Base-by-base conservation (phyloP, 164 flowering plant genomes). In the Malania oleifera region DNA sequence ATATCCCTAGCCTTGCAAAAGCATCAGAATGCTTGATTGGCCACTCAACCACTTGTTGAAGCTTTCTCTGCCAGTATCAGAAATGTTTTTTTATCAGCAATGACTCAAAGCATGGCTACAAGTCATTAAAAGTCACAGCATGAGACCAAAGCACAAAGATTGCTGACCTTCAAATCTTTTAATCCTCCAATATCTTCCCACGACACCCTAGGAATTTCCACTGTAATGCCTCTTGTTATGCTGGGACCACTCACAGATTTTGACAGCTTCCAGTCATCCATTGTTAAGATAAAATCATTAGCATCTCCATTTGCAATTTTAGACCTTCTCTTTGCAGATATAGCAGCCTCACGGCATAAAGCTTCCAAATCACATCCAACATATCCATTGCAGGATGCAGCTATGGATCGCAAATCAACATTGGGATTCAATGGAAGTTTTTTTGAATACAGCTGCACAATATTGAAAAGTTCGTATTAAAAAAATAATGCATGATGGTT, bases 361-460 rank as follows among this genome's bases (percentile, higher is more conserved):
- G 96, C 87, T 74, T 95, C 95, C 64, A 95, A 72, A 81, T 95
- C 99, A 69, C 96, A 96, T 55, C 99, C 99, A 52, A 88, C 96
- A 75, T 75, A 95, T 54, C 99, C 97, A 75, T 87, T 86, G 71
- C 95, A 95, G 62, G 85, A 76, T 68, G 88, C 77, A 70, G 97
- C 97, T 70, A 91, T 67, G 45, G 81, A 82, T 74, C 59, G 70
- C 48, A 95, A 63, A 67, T 87, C 72, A 45, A 90, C 88, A 72
- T 23, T 40, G 10, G 79, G 60, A 59, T 82, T 87, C 78, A 91
- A 60, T 11, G 59, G 78, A 65, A 90, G 71, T 75, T 80, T 84
- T 71, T 69, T 82, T 49, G 93, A 67, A 67, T 91, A 89, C 15
- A 95, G 86, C 99, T 95, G 90, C 57, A 52, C 34, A 55, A 50